Evolutionary conservation across 2,329 filamentous ascomycete genomes (phyloP).

Genomic region (Polytolypa hystricis): DNA sequence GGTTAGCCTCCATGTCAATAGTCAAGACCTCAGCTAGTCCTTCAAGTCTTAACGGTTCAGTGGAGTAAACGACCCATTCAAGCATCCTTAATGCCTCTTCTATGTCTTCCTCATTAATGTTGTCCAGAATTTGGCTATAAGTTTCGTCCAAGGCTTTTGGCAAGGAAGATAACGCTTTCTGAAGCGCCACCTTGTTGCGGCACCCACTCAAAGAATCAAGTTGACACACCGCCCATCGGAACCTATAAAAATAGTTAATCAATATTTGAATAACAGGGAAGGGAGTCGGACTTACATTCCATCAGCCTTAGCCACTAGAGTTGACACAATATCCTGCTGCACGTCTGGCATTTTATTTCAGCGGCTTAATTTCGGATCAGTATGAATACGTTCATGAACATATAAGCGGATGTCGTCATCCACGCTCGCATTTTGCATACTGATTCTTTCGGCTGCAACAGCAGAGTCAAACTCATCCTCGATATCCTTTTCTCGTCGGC

Average conservation of each 20-base stretch:
- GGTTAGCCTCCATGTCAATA: constrained; percentile 13
- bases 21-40: constrained; percentile 21
- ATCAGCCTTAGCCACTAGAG: constrained; percentile 18
- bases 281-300: constrained; percentile 9
- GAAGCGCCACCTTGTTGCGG: constrained; percentile 7
- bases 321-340: constrained; percentile 7
- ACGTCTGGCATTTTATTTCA: constrained; percentile 6
- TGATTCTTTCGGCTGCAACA: not conserved
- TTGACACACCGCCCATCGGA: constrained; percentile 16
- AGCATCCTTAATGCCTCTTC: constrained; percentile 16
- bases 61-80: constrained; percentile 17
- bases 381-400: constrained; percentile 8
- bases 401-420: constrained; percentile 12
- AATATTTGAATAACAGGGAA: not conserved
- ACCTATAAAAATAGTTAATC: constrained; percentile 11
- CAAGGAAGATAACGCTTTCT: constrained; percentile 9
- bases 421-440: constrained; percentile 9
- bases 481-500: constrained; percentile 11
- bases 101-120: constrained; percentile 12
- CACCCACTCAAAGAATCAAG: constrained; percentile 13
- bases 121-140: constrained; percentile 18
- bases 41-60: constrained; percentile 16
- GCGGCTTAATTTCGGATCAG: constrained; percentile 7
- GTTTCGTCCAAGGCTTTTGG: constrained; percentile 15
- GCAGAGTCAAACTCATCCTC: constrained; percentile 6